phyloP scores from a whole-genome alignment of 164 flowering plant genomes.

The Aristolochia contorta region DNA sequence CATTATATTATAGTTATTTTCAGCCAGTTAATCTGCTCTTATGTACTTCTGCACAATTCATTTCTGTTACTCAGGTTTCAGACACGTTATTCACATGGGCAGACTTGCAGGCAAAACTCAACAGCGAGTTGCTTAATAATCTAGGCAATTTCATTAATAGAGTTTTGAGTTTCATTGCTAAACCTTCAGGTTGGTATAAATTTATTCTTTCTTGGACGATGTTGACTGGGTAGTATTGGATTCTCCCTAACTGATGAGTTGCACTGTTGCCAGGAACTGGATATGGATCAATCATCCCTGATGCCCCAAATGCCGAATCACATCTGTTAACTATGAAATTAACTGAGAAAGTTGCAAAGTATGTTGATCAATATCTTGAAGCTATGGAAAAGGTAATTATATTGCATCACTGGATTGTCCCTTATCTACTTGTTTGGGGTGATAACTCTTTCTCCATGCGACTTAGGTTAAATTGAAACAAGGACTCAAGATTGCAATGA shows the following conservation, averaged over 20 bases:
- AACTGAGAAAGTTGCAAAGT: conserved; percentile 53
- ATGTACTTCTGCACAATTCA: not conserved
- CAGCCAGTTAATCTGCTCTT: not conserved
- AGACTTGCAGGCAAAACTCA: conserved; percentile 87
- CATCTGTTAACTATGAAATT: conserved; percentile 49
- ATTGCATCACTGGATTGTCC: not conserved
- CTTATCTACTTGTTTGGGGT: not conserved
- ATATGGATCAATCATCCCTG: conserved; percentile 73
- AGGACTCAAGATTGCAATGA: conserved; percentile 88
- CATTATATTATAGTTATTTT: not conserved
- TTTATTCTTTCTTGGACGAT: not conserved
- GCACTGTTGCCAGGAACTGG: conserved; percentile 17
- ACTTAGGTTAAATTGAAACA: conserved; percentile 84
- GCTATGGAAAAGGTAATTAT: conserved; percentile 91
- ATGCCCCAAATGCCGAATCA: conserved; percentile 58
- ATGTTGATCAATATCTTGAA: conserved; percentile 69
- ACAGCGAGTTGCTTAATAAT: conserved; percentile 73
- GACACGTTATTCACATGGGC: conserved; percentile 87
- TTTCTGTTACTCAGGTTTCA: conserved; percentile 42
- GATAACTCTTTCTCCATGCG: conserved; percentile 4
- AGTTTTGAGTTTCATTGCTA: conserved; percentile 83
- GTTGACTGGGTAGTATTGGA: not conserved
- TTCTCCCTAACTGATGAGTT: no score
- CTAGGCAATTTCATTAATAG: conserved; percentile 87
- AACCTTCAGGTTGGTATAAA: conserved; percentile 56